These are phyloP conservation scores for Leishmania aethiopica DNA, from an alignment of 208 protist genomes.

Conservation along the genomic window DNA sequence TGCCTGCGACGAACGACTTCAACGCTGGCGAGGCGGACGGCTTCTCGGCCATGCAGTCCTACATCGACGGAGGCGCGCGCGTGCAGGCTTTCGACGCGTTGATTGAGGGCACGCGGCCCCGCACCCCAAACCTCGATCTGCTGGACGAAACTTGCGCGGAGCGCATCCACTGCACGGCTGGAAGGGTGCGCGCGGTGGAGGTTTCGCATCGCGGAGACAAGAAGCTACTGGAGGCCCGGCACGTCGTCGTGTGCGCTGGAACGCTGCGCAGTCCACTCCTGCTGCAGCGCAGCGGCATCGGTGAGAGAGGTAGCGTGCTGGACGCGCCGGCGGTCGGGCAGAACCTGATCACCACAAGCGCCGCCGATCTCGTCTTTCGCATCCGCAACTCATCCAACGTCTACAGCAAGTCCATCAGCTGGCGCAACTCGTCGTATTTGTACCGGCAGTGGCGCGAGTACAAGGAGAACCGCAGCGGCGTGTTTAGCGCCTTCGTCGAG, in stretches of 20 bases:
- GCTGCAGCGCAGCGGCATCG: constrained; percentile 67
- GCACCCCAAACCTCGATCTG: constrained; percentile 45
- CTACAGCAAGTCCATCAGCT: constrained; percentile 70
- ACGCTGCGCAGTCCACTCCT: constrained; percentile 60
- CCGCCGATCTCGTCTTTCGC: constrained; percentile 60
- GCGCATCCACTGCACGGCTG: constrained; percentile 37
- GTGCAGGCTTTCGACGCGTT: constrained; percentile 63
- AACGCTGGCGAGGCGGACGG: constrained; percentile 59
- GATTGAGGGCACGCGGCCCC: constrained; percentile 29
- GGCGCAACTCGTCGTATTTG: constrained; percentile 58
- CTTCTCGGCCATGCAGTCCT: constrained; percentile 61
- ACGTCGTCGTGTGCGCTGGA: constrained; percentile 56
- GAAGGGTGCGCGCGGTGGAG: constrained; percentile 29
- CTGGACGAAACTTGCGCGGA: constrained; percentile 32
- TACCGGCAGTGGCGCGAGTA: constrained; percentile 73
- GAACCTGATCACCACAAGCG: constrained; percentile 62
- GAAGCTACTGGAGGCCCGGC: constrained; percentile 7
- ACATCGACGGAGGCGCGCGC: constrained; percentile 43
- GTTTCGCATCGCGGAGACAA: constrained; percentile 3
- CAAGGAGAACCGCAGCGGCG: constrained; percentile 57
- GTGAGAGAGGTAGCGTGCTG: constrained; percentile 36
- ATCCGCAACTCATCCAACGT: constrained; percentile 27
- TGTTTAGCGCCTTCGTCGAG: constrained; percentile 65
- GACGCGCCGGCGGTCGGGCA: constrained; percentile 50
- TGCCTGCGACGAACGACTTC: constrained; percentile 49